Conservation (phyloP, 2,329 filamentous ascomycete species). For the Sclerotinia minor region DNA sequence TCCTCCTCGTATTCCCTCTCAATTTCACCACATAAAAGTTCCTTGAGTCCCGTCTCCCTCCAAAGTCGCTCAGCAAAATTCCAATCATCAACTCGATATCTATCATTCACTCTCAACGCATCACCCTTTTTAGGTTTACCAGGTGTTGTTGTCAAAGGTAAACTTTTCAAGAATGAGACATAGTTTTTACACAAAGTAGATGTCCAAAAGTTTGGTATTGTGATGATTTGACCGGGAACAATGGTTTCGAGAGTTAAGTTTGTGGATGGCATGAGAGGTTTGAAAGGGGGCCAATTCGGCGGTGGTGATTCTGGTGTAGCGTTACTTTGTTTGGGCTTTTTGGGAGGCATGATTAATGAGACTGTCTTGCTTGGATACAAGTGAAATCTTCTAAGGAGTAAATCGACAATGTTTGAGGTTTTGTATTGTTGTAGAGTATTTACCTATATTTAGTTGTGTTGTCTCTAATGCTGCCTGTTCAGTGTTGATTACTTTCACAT, state of each 20-base stretch:
- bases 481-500: no score
- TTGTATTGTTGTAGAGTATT: neutral
- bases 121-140: constrained; percentile 66
- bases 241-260: constrained; percentile 54
- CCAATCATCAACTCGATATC: constrained; percentile 78
- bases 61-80: constrained; percentile 74
- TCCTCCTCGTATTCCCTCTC: constrained; percentile 29
- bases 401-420: neutral
- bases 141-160: constrained; percentile 65
- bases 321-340: constrained; percentile 28
- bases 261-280: constrained; percentile 57
- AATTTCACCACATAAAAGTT: constrained; percentile 43
- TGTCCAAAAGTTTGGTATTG: constrained; percentile 63
- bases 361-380: neutral
- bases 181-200: constrained; percentile 63
- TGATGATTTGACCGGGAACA: constrained; percentile 61
- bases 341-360: constrained; percentile 27
- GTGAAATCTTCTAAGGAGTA: neutral
- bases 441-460: neutral
- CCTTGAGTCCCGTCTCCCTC: constrained; percentile 71
- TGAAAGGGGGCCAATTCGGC: constrained; percentile 62
- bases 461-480: neutral
- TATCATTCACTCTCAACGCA: constrained; percentile 80
- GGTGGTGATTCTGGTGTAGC: constrained; percentile 24
- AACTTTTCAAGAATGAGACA: constrained; percentile 57